These are phyloP conservation scores for Phyllosticta capitalensis DNA, from an alignment of 2,329 filamentous ascomycete species.

Conservation along the genomic window DNA sequence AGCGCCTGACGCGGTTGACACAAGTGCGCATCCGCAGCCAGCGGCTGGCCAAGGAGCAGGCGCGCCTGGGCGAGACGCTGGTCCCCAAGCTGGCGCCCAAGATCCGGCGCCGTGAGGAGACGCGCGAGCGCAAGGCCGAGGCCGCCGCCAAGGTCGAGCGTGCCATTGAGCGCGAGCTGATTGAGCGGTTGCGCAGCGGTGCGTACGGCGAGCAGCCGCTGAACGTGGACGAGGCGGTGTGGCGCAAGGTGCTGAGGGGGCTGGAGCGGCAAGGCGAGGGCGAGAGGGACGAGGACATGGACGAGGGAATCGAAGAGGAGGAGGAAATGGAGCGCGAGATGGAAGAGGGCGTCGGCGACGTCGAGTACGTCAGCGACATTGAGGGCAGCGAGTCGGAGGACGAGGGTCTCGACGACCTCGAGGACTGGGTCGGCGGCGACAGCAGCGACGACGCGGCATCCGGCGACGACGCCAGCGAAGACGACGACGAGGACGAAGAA, in stretches of 20 bases:
- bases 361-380: constrained; percentile 90
- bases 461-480: constrained; percentile 44
- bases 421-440: constrained; percentile 83
- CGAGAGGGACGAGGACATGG: constrained; percentile 73
- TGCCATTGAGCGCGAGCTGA: constrained; percentile 88
- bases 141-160: constrained; percentile 81
- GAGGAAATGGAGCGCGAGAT: constrained; percentile 56
- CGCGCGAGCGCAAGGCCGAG: constrained; percentile 40
- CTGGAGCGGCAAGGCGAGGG: constrained; percentile 83
- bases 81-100: constrained; percentile 89
- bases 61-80: constrained; percentile 75
- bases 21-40: constrained; percentile 76
- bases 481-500: constrained; percentile 35
- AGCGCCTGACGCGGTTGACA: constrained; percentile 81
- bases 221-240: constrained; percentile 89
- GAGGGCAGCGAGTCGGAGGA: constrained; percentile 68
- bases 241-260: constrained; percentile 91
- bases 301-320: constrained; percentile 72
- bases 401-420: constrained; percentile 61
- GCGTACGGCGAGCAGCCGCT: constrained; percentile 84
- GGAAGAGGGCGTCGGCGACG: constrained; percentile 59
- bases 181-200: constrained; percentile 81
- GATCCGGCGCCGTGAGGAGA: constrained; percentile 48
- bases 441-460: constrained; percentile 50
- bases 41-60: constrained; percentile 78